A percentile compares a stretch with the other conserved stretches of the same genome.
Conservation (phyloP, 139 green algal genomes). For the Coccomyxa sp. region DNA sequence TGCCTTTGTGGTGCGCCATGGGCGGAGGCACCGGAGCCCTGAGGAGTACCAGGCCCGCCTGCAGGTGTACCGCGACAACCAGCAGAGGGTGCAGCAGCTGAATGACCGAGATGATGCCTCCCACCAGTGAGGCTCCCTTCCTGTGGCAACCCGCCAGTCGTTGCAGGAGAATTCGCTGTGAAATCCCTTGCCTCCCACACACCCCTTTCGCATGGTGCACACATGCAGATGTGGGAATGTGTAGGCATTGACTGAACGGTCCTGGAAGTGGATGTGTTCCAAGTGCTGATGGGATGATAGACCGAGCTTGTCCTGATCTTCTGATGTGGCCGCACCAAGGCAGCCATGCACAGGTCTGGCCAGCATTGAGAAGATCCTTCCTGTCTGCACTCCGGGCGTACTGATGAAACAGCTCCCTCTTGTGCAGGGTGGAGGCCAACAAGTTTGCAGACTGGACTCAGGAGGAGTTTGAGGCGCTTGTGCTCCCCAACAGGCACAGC, state of each 20-base stretch:
- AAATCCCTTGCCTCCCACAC: too few species aligned
- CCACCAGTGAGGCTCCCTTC: not conserved
- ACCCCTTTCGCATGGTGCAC: too few species aligned
- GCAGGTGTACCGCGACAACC: constrained; percentile 25
- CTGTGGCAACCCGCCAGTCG: not conserved
- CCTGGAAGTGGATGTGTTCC: too few species aligned
- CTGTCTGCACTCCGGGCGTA: too few species aligned
- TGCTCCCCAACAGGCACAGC: constrained; percentile 23
- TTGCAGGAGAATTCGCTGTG: too few species aligned
- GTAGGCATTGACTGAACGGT: too few species aligned
- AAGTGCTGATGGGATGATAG: too few species aligned
- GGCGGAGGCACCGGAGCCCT: constrained; percentile 27
- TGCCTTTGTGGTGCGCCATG: constrained; percentile 29
- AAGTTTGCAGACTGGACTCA: constrained; percentile 45
- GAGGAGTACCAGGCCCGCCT: constrained; percentile 31
- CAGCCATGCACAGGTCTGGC: not conserved
- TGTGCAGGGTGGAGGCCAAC: constrained; percentile 38
- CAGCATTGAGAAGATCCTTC: too few species aligned
- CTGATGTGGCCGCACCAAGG: not conserved
- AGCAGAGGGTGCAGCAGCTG: constrained; percentile 20
- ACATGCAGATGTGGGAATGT: too few species aligned
- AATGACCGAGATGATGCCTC: not conserved
- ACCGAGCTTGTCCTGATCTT: not conserved
- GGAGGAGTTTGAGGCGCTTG: constrained; percentile 34
- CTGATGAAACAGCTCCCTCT: too few species aligned